A percentile compares a stretch with the other conserved stretches of the same genome.
phyloP scores from a whole-genome alignment of 192 early-diverging fungal species.

The Dissophora ornata region DNA sequence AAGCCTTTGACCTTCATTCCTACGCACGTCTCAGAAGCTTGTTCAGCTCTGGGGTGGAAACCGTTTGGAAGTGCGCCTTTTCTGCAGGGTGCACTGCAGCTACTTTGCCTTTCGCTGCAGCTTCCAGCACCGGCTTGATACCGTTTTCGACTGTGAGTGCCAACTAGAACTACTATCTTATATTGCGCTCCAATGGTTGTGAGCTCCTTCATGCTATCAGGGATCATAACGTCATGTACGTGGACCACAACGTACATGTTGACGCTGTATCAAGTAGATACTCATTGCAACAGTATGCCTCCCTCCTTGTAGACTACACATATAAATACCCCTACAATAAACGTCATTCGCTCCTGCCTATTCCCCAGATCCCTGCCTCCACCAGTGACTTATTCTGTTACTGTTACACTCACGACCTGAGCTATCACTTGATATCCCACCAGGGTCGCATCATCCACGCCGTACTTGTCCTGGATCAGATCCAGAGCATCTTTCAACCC shows the following conservation, averaged over 20 bases:
- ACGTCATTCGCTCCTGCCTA: too few relatives aligned
- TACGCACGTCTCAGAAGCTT: conserved; percentile 23
- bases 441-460: conserved; percentile 8
- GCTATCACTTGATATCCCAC: conserved; percentile 27
- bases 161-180: conserved; percentile 26
- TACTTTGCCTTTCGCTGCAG: conserved; percentile 20
- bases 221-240: conserved; percentile 15
- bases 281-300: too few relatives aligned
- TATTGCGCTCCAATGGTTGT: conserved; percentile 6
- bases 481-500: conserved; percentile 26
- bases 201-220: conserved; percentile 18
- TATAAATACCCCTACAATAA: too few relatives aligned
- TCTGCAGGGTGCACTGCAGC: conserved; percentile 7
- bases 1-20: too few relatives aligned
- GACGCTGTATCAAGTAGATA: conserved; percentile 14
- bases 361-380: too few relatives aligned
- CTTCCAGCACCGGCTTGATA: conserved; percentile 1
- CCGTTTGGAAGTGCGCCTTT: conserved; percentile 9
- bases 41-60: conserved; percentile 25
- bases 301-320: too few relatives aligned
- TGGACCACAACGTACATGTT: conserved; percentile 25
- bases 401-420: too few relatives aligned
- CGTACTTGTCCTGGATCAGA: conserved; percentile 29
- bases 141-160: conserved; percentile 14
- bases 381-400: too few relatives aligned